Base-by-base conservation (phyloP, 148 eudicot species). In the Rhododendron henanense region DNA sequence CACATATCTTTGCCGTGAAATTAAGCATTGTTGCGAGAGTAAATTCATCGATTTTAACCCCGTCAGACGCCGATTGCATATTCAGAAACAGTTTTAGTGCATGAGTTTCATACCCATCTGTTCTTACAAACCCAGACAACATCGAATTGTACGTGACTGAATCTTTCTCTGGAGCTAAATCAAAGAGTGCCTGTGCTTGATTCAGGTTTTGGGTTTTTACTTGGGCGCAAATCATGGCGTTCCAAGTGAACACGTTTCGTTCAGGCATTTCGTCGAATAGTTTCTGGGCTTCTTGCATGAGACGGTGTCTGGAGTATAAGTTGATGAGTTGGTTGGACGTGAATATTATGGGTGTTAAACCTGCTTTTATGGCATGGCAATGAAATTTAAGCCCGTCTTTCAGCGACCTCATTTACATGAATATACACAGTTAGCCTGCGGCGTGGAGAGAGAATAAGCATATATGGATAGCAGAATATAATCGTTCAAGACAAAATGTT, bases 191-290 rank as follows among this genome's bases (percentile, higher is more conserved):
- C 80, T 90, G 91, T 21, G 96, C 96, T 53, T 86, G 85, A 1
- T 76, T 11, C 69, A 94, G 57, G 87, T 92, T 91, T 1, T 79
- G 84, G 85, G 88, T 86, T 84, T 88, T 91, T 76, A 94, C 81
- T 87, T 92, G 86, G 61, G 98, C 94, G 86, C 91, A 90, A 67
- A 96, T 92, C 5, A 94, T 91, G n/a, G 98, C 90, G 85, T 96
- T 96, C 99, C 98, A 96, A 85, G 98, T 84, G 89, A 87, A 96
- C 3, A 93, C 94, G 84, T 96, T 96, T 87, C 95, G 90, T 69
- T 88, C 87, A 83, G 95, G 94, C 94, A 96, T 93, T 93, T 94
- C 95, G n/a, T 92, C 99, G 88, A 96, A 96, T 94, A 96, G 74
- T 25, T 90, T 91, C 0, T 78, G 93, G 53, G 94, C 96, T 74